Base-by-base conservation (phyloP, 2,329 filamentous ascomycete species). In the Stachybotrys chartarum region DNA sequence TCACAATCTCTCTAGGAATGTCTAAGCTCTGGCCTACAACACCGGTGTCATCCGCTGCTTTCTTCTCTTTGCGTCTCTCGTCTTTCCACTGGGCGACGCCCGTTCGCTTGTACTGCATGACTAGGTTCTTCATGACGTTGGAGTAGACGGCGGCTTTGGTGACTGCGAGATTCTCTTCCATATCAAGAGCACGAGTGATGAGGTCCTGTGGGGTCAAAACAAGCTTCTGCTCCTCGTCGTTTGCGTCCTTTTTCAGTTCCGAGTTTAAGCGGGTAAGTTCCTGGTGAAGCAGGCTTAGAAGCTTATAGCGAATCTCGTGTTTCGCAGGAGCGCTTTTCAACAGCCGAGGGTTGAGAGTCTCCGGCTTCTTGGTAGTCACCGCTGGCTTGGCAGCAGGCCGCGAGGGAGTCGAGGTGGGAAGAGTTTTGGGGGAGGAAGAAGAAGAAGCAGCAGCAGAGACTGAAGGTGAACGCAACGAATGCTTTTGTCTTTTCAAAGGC, bases 81-180 rank as follows among this genome's bases (percentile, higher is more conserved):
- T 83, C 78, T 57, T 82, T 81, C 90, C 92, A 97, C 50, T 89
- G 81, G 4, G 80, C 77, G 3, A 83, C 66, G 1, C 76, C 77
- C 88, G 96, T 92, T 58, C 87, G 87, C 65, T 87, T 90, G 66
- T 91, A 85, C 48, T 79, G 78, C 63, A 88, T 80, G 56, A 97
- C 87, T 39, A 85, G 85, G 60, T 91, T 88, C 66, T 92, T 95
- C 68, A 97, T 84, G 30, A 91, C 77, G 63, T 96, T 96, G 7
- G 81, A 77, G 65, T 99, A 99, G 31, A 97, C 83, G 0, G 80
- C 72, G 1, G 80, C 73, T 57, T 86, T 86, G 16, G 86, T 83
- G 12, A 77, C 77, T 1, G 91, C 91, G 7, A 84, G 75, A 42
- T 82, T 82, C 67, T 96, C 85, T 72, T 99, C 95, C 57, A 92